Base-by-base conservation (phyloP, 1,139 yeast genomes). In the Wickerhamiella pararugosa region DNA sequence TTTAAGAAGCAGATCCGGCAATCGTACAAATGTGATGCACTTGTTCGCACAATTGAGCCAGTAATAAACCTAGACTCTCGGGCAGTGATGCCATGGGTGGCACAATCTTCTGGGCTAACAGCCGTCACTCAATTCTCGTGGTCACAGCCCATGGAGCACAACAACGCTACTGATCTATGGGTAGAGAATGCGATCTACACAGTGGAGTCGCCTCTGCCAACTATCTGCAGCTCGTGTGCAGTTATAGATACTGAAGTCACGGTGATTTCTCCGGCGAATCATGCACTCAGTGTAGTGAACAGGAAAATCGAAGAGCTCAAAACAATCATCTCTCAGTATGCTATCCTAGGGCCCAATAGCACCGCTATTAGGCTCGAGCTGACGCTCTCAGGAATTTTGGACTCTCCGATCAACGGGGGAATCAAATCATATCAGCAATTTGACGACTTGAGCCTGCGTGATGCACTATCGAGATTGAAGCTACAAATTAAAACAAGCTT, bases 321-420 rank as follows among this genome's bases (percentile, higher is more conserved):
- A 9, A 15, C n/a, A 28, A 15, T 33, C 2, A 32, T 36, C 29
- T 28, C 29, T 8, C 36, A 28, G 4, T 36, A 38, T 33, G 33
- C 15, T 10, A 21, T 10, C 5, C 11, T 32, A 8, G 33, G 29
- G 9, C 32, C 34, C 7, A 29, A 38, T 28, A 25, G 7, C 27
- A 33, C 41, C 2, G 31, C 21, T 25, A 31, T 38, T 9, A 32
- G 33, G 29, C 11, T 38, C 15, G 36, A 38, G 36, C 36, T 38
- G 4, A n/a, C 33, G 6, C 32, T 38, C 6, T 32, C 33, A 9
- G 33, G 41, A 11, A 32, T 35, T 2, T 7, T 38, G 4, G 32
- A 36, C 6, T 32, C 36, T 8, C 41, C 41, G 7, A 11, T 38
- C 4, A 38, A 38, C 21, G 41, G 41, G 6, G 41, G 41, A 3